Evolutionary conservation across 2,329 filamentous ascomycete genomes (phyloP).

Genomic region (Fusarium sp.): DNA sequence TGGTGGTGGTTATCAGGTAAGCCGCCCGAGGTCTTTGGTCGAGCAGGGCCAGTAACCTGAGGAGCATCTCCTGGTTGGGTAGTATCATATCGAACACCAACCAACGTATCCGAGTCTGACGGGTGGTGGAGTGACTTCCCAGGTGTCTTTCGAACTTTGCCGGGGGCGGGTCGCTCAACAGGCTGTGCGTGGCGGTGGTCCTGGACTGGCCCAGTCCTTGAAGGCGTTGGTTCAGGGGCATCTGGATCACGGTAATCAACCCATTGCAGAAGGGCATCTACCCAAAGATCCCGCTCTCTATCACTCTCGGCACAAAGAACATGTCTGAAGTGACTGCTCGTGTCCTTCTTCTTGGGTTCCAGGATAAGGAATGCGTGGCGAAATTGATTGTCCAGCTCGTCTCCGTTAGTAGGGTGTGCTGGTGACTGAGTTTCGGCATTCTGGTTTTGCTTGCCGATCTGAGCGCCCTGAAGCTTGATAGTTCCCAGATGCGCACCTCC

Average conservation of each 20-base stretch:
- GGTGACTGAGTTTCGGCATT: slow-evolving; percentile 67
- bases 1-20: slow-evolving; percentile 53
- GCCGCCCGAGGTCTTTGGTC: slow-evolving; percentile 55
- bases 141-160: slow-evolving; percentile 52
- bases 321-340: slow-evolving; percentile 87
- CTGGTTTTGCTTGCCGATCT: slow-evolving; percentile 90
- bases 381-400: slow-evolving; percentile 92
- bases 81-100: slow-evolving; percentile 71
- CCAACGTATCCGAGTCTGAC: slow-evolving; percentile 61
- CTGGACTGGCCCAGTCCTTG: slow-evolving; percentile 52
- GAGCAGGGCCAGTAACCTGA: slow-evolving; percentile 55
- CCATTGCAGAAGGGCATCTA: slow-evolving; percentile 88
- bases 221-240: slow-evolving; percentile 56
- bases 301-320: slow-evolving; percentile 97
- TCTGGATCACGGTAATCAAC: slow-evolving; percentile 79
- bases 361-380: slow-evolving; percentile 95
- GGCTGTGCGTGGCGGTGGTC: slow-evolving; percentile 59
- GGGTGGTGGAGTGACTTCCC: slow-evolving; percentile 55
- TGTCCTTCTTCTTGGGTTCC: slow-evolving; percentile 97
- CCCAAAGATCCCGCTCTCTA: slow-evolving; percentile 91
- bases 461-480: slow-evolving; percentile 90
- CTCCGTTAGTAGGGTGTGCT: slow-evolving; percentile 66
- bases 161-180: slow-evolving; percentile 42
- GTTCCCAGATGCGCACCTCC: slow-evolving; percentile 92
- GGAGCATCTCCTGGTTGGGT: slow-evolving; percentile 66